phyloP scores from a whole-genome alignment of 768 basidiomycete species.

The Suillus americanus region DNA sequence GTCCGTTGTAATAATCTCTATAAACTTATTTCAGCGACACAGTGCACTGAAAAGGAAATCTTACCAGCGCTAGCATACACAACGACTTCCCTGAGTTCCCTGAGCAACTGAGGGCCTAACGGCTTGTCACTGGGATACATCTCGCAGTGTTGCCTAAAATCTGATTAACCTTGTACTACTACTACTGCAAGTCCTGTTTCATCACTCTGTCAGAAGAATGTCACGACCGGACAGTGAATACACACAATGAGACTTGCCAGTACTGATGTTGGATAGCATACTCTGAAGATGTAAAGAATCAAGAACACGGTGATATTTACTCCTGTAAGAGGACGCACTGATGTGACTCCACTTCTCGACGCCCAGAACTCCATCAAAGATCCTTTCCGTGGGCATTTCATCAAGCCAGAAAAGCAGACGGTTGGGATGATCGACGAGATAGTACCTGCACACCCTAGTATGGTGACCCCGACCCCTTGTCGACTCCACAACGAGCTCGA shows the following conservation, averaged over 20 bases:
- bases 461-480: not conserved
- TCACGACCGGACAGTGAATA: not conserved
- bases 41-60: slow-evolving; percentile 5
- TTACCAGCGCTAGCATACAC: slow-evolving; percentile 19
- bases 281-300: slow-evolving; percentile 11
- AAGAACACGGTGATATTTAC: not conserved
- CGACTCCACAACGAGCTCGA: not conserved
- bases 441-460: slow-evolving; percentile 30
- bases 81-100: slow-evolving; percentile 5
- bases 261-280: slow-evolving; percentile 21
- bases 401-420: slow-evolving; percentile 51
- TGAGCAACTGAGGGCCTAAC: not conserved
- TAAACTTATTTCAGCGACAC: slow-evolving; percentile 16
- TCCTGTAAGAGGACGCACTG: slow-evolving; percentile 28
- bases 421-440: slow-evolving; percentile 43
- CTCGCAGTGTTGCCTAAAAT: slow-evolving; percentile 11
- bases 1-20: slow-evolving; percentile 9
- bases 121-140: not conserved
- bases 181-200: not conserved
- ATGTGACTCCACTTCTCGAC: slow-evolving; percentile 38
- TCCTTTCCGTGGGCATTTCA: slow-evolving; percentile 28
- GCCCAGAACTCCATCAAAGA: slow-evolving; percentile 39
- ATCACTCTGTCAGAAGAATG: not conserved
- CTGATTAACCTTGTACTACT: too few relatives aligned
- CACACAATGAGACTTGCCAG: slow-evolving; percentile 16